phyloP scores from a whole-genome alignment of 345 rosid species.

The Aegle marmelos region DNA sequence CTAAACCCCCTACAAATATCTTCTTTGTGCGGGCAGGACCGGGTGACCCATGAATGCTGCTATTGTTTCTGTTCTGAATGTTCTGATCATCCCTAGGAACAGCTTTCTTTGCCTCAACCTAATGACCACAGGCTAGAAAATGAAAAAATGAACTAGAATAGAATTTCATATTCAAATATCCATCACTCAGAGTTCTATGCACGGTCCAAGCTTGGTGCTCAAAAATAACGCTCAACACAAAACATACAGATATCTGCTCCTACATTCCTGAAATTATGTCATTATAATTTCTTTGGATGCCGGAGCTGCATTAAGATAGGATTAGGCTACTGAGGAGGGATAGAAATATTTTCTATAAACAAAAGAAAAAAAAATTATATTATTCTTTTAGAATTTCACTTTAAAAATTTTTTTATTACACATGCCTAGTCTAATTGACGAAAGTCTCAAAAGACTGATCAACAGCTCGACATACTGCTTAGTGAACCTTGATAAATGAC shows the following conservation, averaged over 20 bases:
- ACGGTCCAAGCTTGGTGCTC: not conserved
- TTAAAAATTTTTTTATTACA: not conserved
- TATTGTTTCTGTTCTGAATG: constrained; percentile 48
- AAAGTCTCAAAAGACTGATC: not conserved
- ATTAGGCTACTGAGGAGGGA: not conserved
- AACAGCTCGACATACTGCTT: not conserved
- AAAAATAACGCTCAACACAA: not conserved
- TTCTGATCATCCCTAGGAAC: constrained; percentile 86
- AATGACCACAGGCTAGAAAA: constrained; percentile 19
- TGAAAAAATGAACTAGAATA: not conserved
- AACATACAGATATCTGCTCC: not conserved
- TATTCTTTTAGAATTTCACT: not conserved
- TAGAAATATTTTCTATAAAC: not conserved
- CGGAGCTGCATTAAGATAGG: not conserved
- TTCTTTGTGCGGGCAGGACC: constrained; percentile 66
- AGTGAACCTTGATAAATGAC: not conserved
- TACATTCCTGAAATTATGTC: not conserved
- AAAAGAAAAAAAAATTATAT: not conserved
- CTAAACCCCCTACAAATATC: constrained; percentile 94
- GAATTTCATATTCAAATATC: constrained; percentile 6
- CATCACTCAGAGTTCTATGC: constrained; percentile 9
- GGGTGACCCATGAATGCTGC: constrained; percentile 59
- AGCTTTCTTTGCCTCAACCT: constrained; percentile 99
- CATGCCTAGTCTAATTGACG: not conserved
- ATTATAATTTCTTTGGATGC: not conserved